These are phyloP conservation scores for Codiaeum variegatum DNA, from an alignment of 441 rosid species.

Conservation along the genomic window DNA sequence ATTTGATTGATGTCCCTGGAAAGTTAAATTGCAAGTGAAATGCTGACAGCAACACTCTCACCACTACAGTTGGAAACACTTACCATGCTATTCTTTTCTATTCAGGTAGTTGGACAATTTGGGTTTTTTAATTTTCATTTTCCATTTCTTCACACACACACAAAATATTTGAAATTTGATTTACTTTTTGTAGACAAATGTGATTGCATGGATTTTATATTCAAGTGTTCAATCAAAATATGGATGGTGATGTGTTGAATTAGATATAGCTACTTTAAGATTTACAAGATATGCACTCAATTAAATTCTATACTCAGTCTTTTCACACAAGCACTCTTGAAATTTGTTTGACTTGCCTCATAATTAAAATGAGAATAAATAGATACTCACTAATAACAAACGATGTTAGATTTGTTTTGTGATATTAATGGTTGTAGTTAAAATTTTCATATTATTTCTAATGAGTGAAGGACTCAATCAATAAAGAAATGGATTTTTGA, in stretches of 20 bases:
- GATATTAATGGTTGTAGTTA: no score
- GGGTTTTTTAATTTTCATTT: neutral
- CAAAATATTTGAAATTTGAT: neutral
- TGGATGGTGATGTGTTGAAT: conserved; percentile 8
- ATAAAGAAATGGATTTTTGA: no score
- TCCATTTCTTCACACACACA: neutral
- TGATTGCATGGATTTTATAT: conserved; percentile 9
- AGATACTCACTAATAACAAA: no score
- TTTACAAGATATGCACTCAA: neutral
- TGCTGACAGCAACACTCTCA: conserved; percentile 28
- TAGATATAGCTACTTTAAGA: neutral
- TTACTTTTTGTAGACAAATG: conserved; percentile 8
- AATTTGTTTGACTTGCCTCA: no score
- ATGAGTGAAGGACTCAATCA: no score
- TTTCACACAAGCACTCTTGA: no score
- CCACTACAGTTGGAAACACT: conserved; percentile 19
- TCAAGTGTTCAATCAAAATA: conserved; percentile 14
- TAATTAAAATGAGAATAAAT: no score
- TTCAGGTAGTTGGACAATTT: neutral
- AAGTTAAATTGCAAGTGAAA: conserved; percentile 16
- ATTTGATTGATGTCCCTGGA: neutral
- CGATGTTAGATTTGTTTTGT: no score
- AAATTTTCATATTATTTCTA: no score
- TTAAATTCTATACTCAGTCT: no score
- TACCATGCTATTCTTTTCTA: neutral